A percentile compares a stretch with the other conserved stretches of the same genome.
These are phyloP conservation scores for Discostella stelligera DNA, from an alignment of 352 stramenopile genomes.

Conservation along the genomic window DNA sequence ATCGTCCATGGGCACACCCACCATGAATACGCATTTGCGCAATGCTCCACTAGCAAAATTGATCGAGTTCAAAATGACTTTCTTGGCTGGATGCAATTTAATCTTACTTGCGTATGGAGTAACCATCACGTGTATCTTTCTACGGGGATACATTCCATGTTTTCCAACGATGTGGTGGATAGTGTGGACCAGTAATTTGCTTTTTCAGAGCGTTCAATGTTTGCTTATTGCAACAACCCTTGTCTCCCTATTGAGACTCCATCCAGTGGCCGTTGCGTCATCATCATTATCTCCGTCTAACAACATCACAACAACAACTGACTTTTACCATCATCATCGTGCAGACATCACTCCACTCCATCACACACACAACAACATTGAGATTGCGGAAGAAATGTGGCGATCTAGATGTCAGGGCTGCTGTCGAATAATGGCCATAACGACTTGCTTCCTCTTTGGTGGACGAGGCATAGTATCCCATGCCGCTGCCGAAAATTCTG, in stretches of 20 bases:
- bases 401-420: conserved; percentile 64
- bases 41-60: conserved; percentile 20
- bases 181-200: conserved; percentile 34
- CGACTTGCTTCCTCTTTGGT: conserved; percentile 82
- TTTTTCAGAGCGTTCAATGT: conserved; percentile 56
- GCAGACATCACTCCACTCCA: conserved; percentile 10
- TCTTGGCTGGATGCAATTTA: conserved; percentile 58
- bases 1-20: conserved; percentile 41
- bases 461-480: conserved; percentile 61
- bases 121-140: conserved; percentile 18
- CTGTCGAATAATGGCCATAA: conserved; percentile 62
- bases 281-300: background rate
- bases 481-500: conserved; percentile 19
- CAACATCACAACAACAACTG: background rate
- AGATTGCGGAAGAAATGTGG: conserved; percentile 78
- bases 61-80: conserved; percentile 53
- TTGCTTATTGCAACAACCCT: conserved; percentile 26
- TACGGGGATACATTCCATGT: conserved; percentile 14
- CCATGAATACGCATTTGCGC: conserved; percentile 15
- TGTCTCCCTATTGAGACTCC: conserved; percentile 40
- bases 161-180: conserved; percentile 59
- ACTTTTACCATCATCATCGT: conserved; percentile 31
- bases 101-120: conserved; percentile 35
- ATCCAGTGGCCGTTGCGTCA: conserved; percentile 6
- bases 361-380: conserved; percentile 40